Conservation (phyloP, 805 yeast genomes). For the Pichia gijzeniarum region DNA sequence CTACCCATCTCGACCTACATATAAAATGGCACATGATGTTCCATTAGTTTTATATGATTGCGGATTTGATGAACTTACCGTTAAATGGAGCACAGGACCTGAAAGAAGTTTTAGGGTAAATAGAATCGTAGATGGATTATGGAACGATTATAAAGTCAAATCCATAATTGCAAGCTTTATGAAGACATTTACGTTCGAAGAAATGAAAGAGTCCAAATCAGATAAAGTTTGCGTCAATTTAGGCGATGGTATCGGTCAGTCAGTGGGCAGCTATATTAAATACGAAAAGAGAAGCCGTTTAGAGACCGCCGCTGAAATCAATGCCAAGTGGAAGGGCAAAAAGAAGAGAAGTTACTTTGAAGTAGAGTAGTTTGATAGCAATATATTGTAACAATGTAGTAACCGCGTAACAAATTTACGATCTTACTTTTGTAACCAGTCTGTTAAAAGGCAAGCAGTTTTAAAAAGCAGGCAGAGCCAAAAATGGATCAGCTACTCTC, state of each 20-base stretch:
- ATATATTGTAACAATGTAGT: neutral
- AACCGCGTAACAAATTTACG: no score
- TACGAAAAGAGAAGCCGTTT: constrained; percentile 48
- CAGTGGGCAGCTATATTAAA: constrained; percentile 51
- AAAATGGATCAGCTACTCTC: constrained; percentile 36
- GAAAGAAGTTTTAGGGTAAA: constrained; percentile 36
- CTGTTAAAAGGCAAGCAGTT: neutral
- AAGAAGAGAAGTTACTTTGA: constrained; percentile 18
- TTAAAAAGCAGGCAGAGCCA: neutral
- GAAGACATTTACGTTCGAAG: constrained; percentile 32
- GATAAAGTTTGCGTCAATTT: constrained; percentile 32
- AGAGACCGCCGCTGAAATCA: constrained; percentile 64
- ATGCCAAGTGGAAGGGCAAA: constrained; percentile 52
- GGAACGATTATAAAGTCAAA: constrained; percentile 54
- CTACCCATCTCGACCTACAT: constrained; percentile 64
- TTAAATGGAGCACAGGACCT: constrained; percentile 54
- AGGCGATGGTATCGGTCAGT: constrained; percentile 76
- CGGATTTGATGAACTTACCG: constrained; percentile 45
- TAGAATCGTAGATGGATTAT: constrained; percentile 41
- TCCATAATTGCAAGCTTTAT: constrained; percentile 46
- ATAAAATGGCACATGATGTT: constrained; percentile 83
- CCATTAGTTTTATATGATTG: constrained; percentile 88
- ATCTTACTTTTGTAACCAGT: no score
- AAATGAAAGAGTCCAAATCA: constrained; percentile 20
- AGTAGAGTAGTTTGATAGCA: neutral